phyloP scores from a whole-genome alignment of 345 rosid genomes.

The Mercurialis annua region DNA sequence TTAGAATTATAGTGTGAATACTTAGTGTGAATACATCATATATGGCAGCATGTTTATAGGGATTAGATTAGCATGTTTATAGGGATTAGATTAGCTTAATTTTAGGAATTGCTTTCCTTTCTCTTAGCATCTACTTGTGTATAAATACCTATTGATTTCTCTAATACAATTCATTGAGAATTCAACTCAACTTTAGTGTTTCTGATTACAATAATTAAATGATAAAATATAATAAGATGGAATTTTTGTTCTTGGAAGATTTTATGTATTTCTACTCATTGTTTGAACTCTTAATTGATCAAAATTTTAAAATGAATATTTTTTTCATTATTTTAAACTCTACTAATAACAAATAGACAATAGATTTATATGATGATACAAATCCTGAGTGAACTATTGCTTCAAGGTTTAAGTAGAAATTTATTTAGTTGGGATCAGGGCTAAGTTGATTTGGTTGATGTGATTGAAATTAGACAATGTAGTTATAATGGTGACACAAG shows the following conservation, averaged over 20 bases:
- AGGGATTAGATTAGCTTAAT: no score
- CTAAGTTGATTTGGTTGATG: neutral
- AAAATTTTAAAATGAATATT: neutral
- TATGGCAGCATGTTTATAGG: no score
- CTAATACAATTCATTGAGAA: no score
- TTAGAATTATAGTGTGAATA: no score
- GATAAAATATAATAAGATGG: neutral
- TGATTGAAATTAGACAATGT: neutral
- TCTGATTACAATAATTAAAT: neutral
- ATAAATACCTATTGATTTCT: no score
- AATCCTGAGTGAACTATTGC: neutral
- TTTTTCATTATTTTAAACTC: neutral
- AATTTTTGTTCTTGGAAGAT: constrained; percentile 1
- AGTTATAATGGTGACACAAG: constrained; percentile 2
- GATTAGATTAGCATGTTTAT: no score
- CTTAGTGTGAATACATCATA: no score
- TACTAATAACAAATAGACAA: neutral
- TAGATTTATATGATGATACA: constrained; percentile 1
- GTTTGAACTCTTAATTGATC: neutral
- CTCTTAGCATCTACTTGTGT: no score
- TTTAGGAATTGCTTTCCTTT: no score
- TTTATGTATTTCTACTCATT: constrained; percentile 19
- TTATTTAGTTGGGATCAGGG: neutral
- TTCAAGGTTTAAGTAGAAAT: neutral
- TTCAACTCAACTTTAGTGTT: no score